Percentiles rank a stretch among this genome's conserved stretches.
phyloP scores from a whole-genome alignment of 23 red algal species.

The Gracilaria vermiculophylla region DNA sequence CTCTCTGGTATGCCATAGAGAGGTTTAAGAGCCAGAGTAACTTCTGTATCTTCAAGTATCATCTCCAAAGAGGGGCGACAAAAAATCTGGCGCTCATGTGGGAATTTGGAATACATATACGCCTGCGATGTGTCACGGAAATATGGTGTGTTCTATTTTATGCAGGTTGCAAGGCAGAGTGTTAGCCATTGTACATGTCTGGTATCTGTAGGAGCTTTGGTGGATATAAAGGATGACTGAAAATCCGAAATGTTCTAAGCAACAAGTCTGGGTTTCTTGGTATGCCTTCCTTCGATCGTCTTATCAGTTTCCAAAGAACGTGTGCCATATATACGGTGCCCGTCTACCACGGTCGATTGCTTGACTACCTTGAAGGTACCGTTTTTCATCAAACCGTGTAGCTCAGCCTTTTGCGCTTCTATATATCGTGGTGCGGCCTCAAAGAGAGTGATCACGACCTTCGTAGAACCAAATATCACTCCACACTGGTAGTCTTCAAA shows the following conservation, averaged over 20 bases:
- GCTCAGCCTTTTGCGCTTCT: not conserved
- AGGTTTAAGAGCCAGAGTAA: slow-evolving; percentile 19
- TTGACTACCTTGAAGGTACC: slow-evolving; percentile 36
- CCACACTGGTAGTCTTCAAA: too few relatives aligned
- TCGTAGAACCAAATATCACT: too few relatives aligned
- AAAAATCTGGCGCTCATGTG: slow-evolving; percentile 22
- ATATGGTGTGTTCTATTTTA: not conserved
- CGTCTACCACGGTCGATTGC: not conserved
- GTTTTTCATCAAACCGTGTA: not conserved
- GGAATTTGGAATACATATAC: slow-evolving; percentile 24
- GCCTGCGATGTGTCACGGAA: slow-evolving; percentile 37
- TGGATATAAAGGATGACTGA: not conserved
- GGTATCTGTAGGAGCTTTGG: slow-evolving; percentile 7
- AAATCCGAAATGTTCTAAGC: slow-evolving; percentile 10
- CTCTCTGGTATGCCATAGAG: slow-evolving; percentile 51
- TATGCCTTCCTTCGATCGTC: not conserved
- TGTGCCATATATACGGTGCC: slow-evolving; percentile 6
- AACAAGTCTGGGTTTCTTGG: slow-evolving; percentile 23
- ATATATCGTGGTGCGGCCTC: too few relatives aligned
- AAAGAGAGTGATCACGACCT: too few relatives aligned
- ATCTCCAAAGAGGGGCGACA: slow-evolving; percentile 3
- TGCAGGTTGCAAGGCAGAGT: not conserved
- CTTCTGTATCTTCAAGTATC: not conserved
- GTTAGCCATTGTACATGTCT: not conserved
- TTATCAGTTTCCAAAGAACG: not conserved